phyloP scores from a whole-genome alignment of 2,329 filamentous ascomycete genomes.

The Calycina herbarum region DNA sequence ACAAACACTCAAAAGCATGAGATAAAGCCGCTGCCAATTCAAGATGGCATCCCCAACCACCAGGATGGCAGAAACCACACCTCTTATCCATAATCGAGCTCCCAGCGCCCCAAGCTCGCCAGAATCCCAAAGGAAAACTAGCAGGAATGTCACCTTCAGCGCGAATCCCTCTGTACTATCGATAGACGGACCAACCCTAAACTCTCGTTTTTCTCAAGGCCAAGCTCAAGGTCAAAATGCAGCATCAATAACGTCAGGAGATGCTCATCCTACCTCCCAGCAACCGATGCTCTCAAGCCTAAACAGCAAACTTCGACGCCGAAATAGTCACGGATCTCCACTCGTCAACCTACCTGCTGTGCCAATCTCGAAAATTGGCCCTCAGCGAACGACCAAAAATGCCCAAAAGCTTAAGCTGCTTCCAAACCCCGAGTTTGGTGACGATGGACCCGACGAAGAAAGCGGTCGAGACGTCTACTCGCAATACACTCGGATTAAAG shows the following conservation, averaged over 20 bases:
- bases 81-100: constrained; percentile 25
- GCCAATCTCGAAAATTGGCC: constrained; percentile 72
- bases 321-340: constrained; percentile 73
- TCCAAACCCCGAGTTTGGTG: constrained; percentile 81
- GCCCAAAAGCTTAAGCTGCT: constrained; percentile 97
- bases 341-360: constrained; percentile 39
- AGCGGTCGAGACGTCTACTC: constrained; percentile 95
- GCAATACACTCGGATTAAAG: constrained; percentile 96
- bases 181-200: constrained; percentile 49
- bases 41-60: constrained; percentile 29
- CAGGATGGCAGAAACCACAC: constrained; percentile 27
- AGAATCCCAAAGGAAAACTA: constrained; percentile 23
- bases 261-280: constrained; percentile 37
- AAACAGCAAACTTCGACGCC: constrained; percentile 82
- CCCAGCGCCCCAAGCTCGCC: constrained; percentile 16
- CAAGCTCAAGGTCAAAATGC: background rate
- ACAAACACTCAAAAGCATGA: background rate
- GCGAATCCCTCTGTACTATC: constrained; percentile 63
- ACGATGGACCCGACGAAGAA: constrained; percentile 79
- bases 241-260: constrained; percentile 37
- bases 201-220: constrained; percentile 37
- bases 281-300: constrained; percentile 72
- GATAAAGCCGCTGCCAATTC: constrained; percentile 6
- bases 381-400: constrained; percentile 91
- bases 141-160: constrained; percentile 73